These are phyloP conservation scores for Coemansia umbellata DNA, from an alignment of 192 early-diverging fungal genomes.

Conservation along the genomic window DNA sequence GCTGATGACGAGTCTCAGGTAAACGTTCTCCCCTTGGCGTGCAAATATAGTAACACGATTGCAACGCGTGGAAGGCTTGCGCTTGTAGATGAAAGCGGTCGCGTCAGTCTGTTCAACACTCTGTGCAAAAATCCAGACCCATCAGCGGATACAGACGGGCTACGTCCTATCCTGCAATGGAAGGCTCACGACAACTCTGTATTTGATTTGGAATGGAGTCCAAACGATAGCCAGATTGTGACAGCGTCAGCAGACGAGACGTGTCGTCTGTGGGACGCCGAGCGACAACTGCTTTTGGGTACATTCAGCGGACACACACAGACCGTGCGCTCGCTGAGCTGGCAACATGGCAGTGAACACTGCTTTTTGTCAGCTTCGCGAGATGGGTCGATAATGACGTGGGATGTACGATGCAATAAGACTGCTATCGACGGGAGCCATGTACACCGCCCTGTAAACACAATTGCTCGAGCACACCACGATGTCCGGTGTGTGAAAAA, in stretches of 20 bases:
- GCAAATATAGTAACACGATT: constrained; percentile 25
- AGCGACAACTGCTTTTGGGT: constrained; percentile 52
- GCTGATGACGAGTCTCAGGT: constrained; percentile 9
- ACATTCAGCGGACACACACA: constrained; percentile 63
- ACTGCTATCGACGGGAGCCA: constrained; percentile 4
- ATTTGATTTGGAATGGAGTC: constrained; percentile 79
- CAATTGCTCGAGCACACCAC: constrained; percentile 30
- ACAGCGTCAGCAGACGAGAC: constrained; percentile 77
- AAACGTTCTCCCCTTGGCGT: constrained; percentile 29
- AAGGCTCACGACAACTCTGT: constrained; percentile 73
- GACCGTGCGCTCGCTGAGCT: constrained; percentile 68
- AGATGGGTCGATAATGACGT: constrained; percentile 70
- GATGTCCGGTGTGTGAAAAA: constrained; percentile 1
- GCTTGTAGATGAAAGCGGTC: constrained; percentile 38
- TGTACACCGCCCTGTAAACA: constrained; percentile 30
- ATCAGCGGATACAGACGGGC: neutral
- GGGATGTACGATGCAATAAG: constrained; percentile 68
- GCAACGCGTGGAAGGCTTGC: constrained; percentile 14
- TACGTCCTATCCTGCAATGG: constrained; percentile 26
- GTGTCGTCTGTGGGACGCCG: constrained; percentile 71
- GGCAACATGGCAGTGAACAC: constrained; percentile 54
- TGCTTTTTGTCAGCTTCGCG: constrained; percentile 68
- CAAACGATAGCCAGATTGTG: constrained; percentile 61
- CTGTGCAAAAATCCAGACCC: neutral
- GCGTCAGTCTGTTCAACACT: constrained; percentile 34